Evolutionary conservation across 805 yeast genomes (phyloP), one percentile per base, ranked within the genome.

Genomic region (Teunomyces atbi): DNA sequence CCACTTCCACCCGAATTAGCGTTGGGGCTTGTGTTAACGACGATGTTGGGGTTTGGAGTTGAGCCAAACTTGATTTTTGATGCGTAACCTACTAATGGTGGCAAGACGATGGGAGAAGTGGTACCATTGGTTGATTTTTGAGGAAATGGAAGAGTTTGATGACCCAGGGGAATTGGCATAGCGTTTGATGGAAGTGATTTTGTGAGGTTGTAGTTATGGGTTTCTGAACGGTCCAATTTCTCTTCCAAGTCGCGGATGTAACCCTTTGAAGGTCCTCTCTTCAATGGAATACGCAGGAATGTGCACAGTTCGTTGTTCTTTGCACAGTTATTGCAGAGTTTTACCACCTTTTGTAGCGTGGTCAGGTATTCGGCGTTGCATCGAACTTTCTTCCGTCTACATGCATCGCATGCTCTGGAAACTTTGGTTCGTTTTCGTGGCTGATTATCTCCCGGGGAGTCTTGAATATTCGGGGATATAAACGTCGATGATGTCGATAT

Each of bases 251-350:
- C 78, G 42, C 75, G 65, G n/a, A 73, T 69, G 52, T 79, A 83
- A 1, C 92, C 92, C 57, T 85, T 86, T 0, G 85, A 75, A 0
- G 95, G 95, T 0, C 95, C 95, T 54, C 95, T 67, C 55, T 86
- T 86, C 60, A 86, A 61, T 0, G 91, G 95, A 1, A 83, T 74
- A 42, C 92, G 69, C 18, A 83, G 82, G 59, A 85, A 86, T 1
- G 84, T 72, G 61, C 95, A 86, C 2, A 57, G 59, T 40, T 84
- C 89, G 40, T 73, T 74, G 55, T 74, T 80, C 58, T 80, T 82
- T 12, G 66, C 59, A 62, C 95, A 86, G 52, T 79, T 83, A 11
- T 83, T 66, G 61, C 95, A 86, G 1, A 73, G 61, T 48, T 73
- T 74, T 30, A 75, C 66, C n/a, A 82, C 75, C 7, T 68, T 66